These are phyloP conservation scores for Podospora pseudocomata DNA, from an alignment of 495 filamentous ascomycete genomes.

Conservation along the genomic window DNA sequence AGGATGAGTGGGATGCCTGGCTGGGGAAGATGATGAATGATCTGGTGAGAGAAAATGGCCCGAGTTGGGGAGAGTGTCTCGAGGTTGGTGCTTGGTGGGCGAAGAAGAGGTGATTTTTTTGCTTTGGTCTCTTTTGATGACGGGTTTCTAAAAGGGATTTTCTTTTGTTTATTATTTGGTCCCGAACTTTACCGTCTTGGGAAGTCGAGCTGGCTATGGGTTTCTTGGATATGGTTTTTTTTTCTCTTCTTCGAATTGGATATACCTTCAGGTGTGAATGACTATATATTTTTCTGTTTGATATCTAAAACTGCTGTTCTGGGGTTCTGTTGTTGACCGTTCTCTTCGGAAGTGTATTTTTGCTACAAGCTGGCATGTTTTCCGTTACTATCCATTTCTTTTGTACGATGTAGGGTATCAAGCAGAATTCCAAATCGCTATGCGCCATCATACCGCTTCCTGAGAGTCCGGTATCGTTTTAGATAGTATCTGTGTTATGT, in stretches of 20 bases:
- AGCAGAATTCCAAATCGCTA: neutral
- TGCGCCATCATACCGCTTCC: conserved; percentile 68
- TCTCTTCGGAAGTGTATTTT: neutral
- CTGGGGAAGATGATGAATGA: conserved; percentile 81
- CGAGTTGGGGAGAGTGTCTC: conserved; percentile 81
- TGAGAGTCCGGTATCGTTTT: conserved; percentile 86
- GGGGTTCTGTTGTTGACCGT: neutral
- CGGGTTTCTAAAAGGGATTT: neutral
- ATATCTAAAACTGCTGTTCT: neutral
- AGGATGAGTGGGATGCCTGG: conserved; percentile 92
- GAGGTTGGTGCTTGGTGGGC: conserved; percentile 97
- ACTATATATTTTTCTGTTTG: neutral
- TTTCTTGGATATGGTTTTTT: neutral
- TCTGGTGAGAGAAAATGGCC: conserved; percentile 72
- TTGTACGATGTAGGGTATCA: neutral
- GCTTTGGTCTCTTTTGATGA: conserved; percentile 1
- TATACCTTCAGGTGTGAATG: neutral
- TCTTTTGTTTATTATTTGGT: neutral
- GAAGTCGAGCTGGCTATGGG: conserved; percentile 8
- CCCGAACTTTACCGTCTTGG: neutral
- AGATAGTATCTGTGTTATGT: conserved; percentile 71
- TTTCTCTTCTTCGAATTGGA: neutral
- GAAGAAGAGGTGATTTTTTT: conserved; percentile 16
- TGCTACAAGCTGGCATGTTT: neutral
- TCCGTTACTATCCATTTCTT: neutral